Evolutionary conservation across 2,329 filamentous ascomycete genomes (phyloP), one percentile per base, ranked within the genome.

Genomic region (Periglandula ipomoeae): DNA sequence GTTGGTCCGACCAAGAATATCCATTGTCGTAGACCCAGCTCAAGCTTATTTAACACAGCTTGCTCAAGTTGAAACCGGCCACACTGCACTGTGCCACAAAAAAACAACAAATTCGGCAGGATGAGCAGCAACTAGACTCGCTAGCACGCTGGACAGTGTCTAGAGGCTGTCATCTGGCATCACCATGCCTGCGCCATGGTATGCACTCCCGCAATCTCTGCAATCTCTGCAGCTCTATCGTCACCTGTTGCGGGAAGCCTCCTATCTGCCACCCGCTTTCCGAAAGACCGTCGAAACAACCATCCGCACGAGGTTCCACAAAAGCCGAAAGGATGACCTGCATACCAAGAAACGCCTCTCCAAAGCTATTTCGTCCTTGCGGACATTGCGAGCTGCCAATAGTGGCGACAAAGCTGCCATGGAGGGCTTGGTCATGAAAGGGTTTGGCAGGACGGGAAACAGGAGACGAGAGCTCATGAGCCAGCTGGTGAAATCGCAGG

Each of bases 191-290:
- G 52, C 50, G 11, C 62, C 64, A 8, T 47, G 56, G 23, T 51
- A 55, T 24, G 49, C 54, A 5, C 52, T 64, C 3, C 59, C 62
- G 30, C 13, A 47, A 6, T 52, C 51, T 34, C 58, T 64, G 15
- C 50, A 56, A 9, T 56, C 61, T 32, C 50, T 60, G n/a, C 58
- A 64, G 55, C 62, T 80, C 42, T 84, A 81, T 61, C 73, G 81
- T 49, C 71, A 78, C 50, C 65, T 84, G 20, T 74, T 84, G 32
- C 78, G 81, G 51, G 78, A 82, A 65, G 67, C 71, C 35, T 73
- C 75, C 24, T 84, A 84, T 58, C 73, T 84, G 2, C 78, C 79
- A 1, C 68, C 69, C 2, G 62, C 73, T 35, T 75, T 75, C 50
- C 72, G 71, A 35, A 60, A 65, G 2, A 71, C 67, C 47, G 63